Conservation (phyloP, 495 filamentous ascomycete species). For the Podospora sp. region DNA sequence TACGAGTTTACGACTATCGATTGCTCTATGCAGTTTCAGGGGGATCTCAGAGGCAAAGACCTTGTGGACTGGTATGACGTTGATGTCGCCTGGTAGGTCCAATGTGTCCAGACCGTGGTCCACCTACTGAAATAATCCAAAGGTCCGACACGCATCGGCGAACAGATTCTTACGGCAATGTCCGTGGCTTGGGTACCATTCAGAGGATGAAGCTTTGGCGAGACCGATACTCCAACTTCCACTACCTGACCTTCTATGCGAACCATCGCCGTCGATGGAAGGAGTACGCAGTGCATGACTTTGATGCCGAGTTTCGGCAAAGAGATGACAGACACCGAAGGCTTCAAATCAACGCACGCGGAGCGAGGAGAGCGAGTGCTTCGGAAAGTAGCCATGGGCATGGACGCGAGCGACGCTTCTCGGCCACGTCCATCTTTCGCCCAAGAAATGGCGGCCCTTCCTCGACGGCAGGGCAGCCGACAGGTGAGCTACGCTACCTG, state of each 20-base stretch:
- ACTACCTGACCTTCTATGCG: conserved; percentile 40
- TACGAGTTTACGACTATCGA: conserved; percentile 44
- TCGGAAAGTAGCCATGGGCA: conserved; percentile 27
- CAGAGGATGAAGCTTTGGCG: conserved; percentile 44
- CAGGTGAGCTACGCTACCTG: conserved; percentile 36
- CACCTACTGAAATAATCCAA: background rate
- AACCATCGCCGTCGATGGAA: conserved; percentile 39
- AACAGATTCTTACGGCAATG: conserved; percentile 39
- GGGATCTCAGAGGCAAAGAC: conserved; percentile 37
- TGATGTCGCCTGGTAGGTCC: conserved; percentile 36
- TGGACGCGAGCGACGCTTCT: conserved; percentile 31
- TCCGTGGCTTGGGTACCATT: conserved; percentile 40
- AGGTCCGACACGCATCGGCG: conserved; percentile 35
- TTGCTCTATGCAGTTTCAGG: conserved; percentile 37
- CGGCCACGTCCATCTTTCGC: conserved; percentile 36
- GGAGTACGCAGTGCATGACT: conserved; percentile 38
- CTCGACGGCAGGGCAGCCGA: conserved; percentile 14
- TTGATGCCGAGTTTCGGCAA: conserved; percentile 36
- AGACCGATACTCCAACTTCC: conserved; percentile 38
- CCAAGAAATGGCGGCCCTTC: conserved; percentile 3
- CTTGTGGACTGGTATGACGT: conserved; percentile 42
- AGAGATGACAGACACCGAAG: conserved; percentile 38
- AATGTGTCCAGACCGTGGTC: background rate
- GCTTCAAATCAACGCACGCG: conserved; percentile 33
- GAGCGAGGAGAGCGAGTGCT: conserved; percentile 35